These are phyloP conservation scores for Raphanus hybrid DNA, from an alignment of 441 rosid genomes.

Conservation along the genomic window DNA sequence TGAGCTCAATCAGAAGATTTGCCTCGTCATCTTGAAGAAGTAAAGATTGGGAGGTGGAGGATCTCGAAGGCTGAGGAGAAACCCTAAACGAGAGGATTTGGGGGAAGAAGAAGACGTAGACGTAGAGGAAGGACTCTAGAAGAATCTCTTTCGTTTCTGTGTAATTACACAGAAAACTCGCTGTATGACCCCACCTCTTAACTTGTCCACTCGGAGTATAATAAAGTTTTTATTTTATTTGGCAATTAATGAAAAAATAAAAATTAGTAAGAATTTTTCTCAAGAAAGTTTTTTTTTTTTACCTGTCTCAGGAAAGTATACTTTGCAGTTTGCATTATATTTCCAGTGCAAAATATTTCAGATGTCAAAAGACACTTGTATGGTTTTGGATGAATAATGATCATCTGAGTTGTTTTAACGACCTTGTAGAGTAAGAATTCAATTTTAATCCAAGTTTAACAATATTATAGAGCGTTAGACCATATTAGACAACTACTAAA, in stretches of 20 bases:
- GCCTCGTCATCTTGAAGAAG: constrained; percentile 19
- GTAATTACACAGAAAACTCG: constrained; percentile 18
- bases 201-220: neutral
- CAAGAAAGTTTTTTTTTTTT: neutral
- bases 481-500: too few species aligned
- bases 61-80: constrained; percentile 17
- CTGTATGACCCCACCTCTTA: constrained; percentile 31
- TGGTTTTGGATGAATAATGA: neutral
- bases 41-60: neutral
- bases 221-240: neutral
- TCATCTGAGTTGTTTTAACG: neutral
- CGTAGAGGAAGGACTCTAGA: constrained; percentile 25
- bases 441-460: neutral
- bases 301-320: neutral
- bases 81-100: constrained; percentile 37
- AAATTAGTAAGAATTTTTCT: neutral
- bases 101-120: constrained; percentile 9
- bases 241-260: neutral
- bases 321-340: neutral
- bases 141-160: constrained; percentile 24
- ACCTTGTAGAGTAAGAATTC: neutral
- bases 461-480: neutral
- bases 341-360: neutral
- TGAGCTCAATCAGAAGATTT: neutral
- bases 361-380: neutral